Percentiles rank a stretch among this genome's conserved stretches.
Conservation (phyloP, 1,139 yeast species). For the Kodamaea derodonti region DNA sequence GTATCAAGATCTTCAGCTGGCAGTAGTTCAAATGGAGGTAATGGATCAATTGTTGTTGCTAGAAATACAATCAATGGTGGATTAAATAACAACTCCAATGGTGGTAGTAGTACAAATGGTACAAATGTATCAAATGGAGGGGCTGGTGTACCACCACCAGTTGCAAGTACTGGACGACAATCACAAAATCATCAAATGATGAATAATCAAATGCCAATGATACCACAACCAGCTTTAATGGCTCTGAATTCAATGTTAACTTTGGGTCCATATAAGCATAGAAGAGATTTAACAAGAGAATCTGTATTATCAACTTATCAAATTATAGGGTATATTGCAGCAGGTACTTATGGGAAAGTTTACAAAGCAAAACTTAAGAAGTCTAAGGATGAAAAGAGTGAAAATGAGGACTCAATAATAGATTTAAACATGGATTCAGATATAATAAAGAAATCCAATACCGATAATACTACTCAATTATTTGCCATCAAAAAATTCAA, state of each 20-base stretch:
- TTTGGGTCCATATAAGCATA: conserved; percentile 64
- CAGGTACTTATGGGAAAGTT: conserved; percentile 97
- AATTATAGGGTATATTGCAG: conserved; percentile 92
- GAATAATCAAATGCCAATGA: conserved; percentile 15
- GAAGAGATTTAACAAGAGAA: conserved; percentile 67
- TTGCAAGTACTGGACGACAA: background rate
- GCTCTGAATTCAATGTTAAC: conserved; percentile 68
- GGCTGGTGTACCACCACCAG: background rate
- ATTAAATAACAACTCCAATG: background rate
- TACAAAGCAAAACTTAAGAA: conserved; percentile 70
- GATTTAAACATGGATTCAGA: background rate
- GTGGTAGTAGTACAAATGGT: background rate
- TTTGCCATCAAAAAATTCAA: conserved; percentile 95
- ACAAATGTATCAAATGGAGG: background rate
- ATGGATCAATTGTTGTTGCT: background rate
- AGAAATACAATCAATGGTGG: background rate
- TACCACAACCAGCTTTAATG: conserved; percentile 49
- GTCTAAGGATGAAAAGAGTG: conserved; percentile 9
- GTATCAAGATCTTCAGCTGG: background rate
- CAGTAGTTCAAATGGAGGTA: background rate
- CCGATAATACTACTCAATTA: conserved; percentile 20
- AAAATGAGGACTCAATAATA: background rate
- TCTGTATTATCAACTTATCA: conserved; percentile 80
- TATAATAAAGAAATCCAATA: conserved; percentile 4
- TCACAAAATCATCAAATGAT: conserved; percentile 3